Conservation (phyloP, 2,329 filamentous ascomycete species). For the Fusarium denticulatum region DNA sequence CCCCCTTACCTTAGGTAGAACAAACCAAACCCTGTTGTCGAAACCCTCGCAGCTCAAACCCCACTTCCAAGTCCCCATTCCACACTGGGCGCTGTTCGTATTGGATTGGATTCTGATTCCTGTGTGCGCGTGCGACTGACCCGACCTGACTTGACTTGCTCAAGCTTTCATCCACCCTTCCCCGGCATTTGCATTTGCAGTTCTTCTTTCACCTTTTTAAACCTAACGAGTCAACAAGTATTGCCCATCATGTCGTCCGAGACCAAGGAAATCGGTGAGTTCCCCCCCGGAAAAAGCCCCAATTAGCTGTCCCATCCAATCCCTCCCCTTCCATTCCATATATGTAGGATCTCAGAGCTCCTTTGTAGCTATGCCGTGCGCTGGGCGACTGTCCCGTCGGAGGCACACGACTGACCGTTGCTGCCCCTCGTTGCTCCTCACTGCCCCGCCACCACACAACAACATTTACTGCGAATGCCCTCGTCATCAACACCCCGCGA, state of each 20-base stretch:
- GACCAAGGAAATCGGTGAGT: conserved; percentile 58
- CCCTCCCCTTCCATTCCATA: neutral
- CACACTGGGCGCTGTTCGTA: conserved; percentile 32
- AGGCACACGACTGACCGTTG: conserved; percentile 13
- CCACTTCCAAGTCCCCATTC: conserved; percentile 34
- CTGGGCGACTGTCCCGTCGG: conserved; percentile 3
- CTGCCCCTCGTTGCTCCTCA: conserved; percentile 39
- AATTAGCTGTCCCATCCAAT: neutral
- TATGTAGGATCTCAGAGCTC: neutral
- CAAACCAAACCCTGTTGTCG: conserved; percentile 31
- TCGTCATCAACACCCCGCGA: conserved; percentile 38
- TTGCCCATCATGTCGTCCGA: conserved; percentile 58
- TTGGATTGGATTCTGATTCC: conserved; percentile 18
- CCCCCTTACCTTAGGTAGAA: neutral
- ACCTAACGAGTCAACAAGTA: conserved; percentile 31
- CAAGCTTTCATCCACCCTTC: conserved; percentile 38
- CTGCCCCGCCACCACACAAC: conserved; percentile 42
- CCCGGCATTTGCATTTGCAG: conserved; percentile 34
- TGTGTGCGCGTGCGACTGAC: conserved; percentile 31
- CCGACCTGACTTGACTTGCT: conserved; percentile 37
- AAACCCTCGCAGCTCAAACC: conserved; percentile 40
- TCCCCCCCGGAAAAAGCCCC: neutral
- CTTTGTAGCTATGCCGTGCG: conserved; percentile 2
- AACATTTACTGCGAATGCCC: conserved; percentile 36
- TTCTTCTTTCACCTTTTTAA: conserved; percentile 34